Evolutionary conservation across 1,284 basidiomycete genomes (phyloP), one percentile per base, ranked within the genome.

Genomic region (Sparassis latifolia): DNA sequence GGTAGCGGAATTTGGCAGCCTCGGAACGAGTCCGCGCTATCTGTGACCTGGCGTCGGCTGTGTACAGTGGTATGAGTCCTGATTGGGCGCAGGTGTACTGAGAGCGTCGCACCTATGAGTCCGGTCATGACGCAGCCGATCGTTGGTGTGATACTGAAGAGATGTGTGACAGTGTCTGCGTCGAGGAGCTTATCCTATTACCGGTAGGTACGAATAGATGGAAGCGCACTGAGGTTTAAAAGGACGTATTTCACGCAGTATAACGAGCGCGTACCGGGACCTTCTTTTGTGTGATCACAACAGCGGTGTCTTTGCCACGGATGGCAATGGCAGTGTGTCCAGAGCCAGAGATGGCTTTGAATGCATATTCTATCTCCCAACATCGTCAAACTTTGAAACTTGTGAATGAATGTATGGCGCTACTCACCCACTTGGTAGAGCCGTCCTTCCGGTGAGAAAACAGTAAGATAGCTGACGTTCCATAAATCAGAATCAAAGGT

Each of bases 121-220:
- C 97, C 97, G 12, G 94, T 98, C 84, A 99, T 91, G 48, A 97
- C 97, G 66, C 94, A 97, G 44, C 97, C 97, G 57, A 99, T 99
- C 2, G 87, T 88, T 2, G 95, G 92, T 0, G 96, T 98, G 58
- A 99, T 89, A 69, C 92, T 89, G 74, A 95, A 99, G 44, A 99
- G 77, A 70, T 98, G 96, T 7, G 97, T 97, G 58, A 99, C 85
- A 9, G 92, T 97, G 20, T 84, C 84, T 41, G 97, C 86, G 71
- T 99, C 95, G 56, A 99, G 84, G 47, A 99, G 86, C 75, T 99
- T 99, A 77, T 99, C 96, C 93, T 97, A 60, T 33, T 7, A 44
- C 12, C 12, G 6, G 7, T 44, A 20, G 7, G 42, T 44, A 30
- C 12, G 30, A 27, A 44, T 35, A 44, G 33, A 30, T 4, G 6